phyloP scores from a whole-genome alignment of 2,329 filamentous ascomycete genomes.

The Xylaria sp. region DNA sequence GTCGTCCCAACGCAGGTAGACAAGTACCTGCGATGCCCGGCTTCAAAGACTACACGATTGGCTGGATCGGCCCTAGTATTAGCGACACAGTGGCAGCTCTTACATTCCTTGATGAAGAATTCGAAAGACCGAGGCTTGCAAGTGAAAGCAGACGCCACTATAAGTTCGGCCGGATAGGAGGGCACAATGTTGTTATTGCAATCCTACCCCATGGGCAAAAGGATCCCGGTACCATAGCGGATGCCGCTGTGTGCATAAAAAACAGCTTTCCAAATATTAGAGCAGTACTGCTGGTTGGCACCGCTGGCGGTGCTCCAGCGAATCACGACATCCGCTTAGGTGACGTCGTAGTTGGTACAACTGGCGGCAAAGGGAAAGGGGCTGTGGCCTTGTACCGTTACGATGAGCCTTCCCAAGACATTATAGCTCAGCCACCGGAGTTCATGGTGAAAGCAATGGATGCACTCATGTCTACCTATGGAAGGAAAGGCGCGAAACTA shows the following conservation, averaged over 20 bases:
- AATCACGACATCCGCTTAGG: constrained; percentile 28
- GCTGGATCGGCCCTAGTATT: constrained; percentile 22
- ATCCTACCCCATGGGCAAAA: constrained; percentile 46
- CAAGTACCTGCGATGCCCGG: neutral
- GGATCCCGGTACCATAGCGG: constrained; percentile 39
- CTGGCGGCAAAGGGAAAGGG: neutral
- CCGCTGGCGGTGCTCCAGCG: constrained; percentile 53
- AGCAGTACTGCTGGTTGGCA: constrained; percentile 51
- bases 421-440: constrained; percentile 3
- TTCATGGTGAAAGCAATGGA: neutral
- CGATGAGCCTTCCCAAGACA: neutral
- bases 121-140: neutral
- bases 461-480: neutral
- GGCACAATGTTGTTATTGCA: constrained; percentile 44
- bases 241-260: constrained; percentile 47
- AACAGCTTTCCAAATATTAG: constrained; percentile 48
- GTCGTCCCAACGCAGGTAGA: neutral
- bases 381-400: neutral
- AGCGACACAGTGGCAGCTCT: constrained; percentile 18
- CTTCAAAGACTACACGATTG: constrained; percentile 20
- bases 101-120: constrained; percentile 22
- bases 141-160: constrained; percentile 17
- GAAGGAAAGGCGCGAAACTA: neutral
- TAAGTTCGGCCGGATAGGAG: constrained; percentile 39
- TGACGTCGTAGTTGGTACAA: constrained; percentile 15